Base-by-base conservation (phyloP, 345 rosid genomes). In the Hibiscus tridactylites region DNA sequence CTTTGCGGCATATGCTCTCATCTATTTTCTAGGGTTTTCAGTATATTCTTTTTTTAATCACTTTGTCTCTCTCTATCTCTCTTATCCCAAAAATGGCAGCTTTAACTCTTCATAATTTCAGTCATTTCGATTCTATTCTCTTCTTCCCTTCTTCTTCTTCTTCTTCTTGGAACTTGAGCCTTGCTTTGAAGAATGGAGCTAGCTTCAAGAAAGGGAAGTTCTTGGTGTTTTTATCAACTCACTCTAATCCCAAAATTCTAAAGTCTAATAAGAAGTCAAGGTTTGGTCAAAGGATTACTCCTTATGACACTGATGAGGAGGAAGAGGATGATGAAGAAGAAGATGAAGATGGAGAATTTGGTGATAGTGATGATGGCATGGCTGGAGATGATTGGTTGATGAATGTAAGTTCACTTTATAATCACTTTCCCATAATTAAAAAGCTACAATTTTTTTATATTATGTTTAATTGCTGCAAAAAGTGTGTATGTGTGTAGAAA, bases 241-340 rank as follows among this genome's bases (percentile, higher is more conserved):
- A 91, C 73, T 90, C 97, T 17, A 89, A 87, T 60, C 87, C 96
- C 61, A 86, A 81, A 82, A 88, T 91, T 76, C 86, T 91, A 77
- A 95, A 95, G 79, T 77, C 85, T 28, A 88, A 90, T 71, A 81
- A 82, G 73, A 91, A 86, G 83, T 85, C 97, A 2, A 78, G 83
- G 71, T 82, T 76, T 70, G 91, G 95, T 6, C 84, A 83, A 64
- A 69, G 68, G 3, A 68, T 86, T 53, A 83, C 80, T 67, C 79
- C 84, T 1, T 91, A 88, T 49, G 86, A 83, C 3, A 79, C 74
- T 61, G 85, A 81, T 39, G 84, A 81, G 10, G 91, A 79, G 0
- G 85, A 21, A 21, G 24, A 74, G 8, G 85, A 81, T 29, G 84
- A 83, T 7, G 92, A 79, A 0, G 85, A 74, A 9, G 81, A 75